A percentile compares a stretch with the other conserved stretches of the same genome.
phyloP scores from a whole-genome alignment of 768 basidiomycete species.

The Calvatia gigantea region DNA sequence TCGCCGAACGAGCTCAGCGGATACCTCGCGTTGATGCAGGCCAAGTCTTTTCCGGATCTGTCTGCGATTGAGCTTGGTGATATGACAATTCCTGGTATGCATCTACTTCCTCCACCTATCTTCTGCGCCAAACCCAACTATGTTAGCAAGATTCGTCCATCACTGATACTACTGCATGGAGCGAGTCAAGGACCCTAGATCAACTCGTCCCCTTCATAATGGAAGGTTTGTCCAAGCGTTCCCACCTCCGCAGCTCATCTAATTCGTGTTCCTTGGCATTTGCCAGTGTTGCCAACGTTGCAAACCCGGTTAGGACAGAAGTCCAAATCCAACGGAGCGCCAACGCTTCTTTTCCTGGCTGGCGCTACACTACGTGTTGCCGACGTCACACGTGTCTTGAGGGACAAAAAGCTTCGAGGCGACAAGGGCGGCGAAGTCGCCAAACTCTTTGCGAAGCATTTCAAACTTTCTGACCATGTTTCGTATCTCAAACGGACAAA shows the following conservation, averaged over 20 bases:
- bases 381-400: constrained; percentile 76
- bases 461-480: constrained; percentile 87
- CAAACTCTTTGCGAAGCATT: constrained; percentile 94
- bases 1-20: constrained; percentile 54
- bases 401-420: constrained; percentile 63
- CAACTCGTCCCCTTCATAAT: constrained; percentile 72
- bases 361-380: constrained; percentile 91
- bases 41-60: constrained; percentile 63
- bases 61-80: constrained; percentile 81
- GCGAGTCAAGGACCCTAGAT: constrained; percentile 66
- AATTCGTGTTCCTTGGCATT: neutral
- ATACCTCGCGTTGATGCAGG: constrained; percentile 64
- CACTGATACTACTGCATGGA: constrained; percentile 73
- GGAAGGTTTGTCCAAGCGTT: constrained; percentile 48
- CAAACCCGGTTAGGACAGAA: constrained; percentile 69
- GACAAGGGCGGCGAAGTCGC: constrained; percentile 90
- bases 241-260: neutral
- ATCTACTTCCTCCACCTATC: neutral
- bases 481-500: constrained; percentile 81
- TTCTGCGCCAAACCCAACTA: constrained; percentile 6
- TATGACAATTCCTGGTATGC: constrained; percentile 71
- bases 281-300: constrained; percentile 63
- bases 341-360: constrained; percentile 81
- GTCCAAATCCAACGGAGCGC: constrained; percentile 78
- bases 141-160: constrained; percentile 64